A percentile compares a stretch with the other conserved stretches of the same genome.
phyloP scores from a whole-genome alignment of 768 basidiomycete genomes.

The Suillus lakei region DNA sequence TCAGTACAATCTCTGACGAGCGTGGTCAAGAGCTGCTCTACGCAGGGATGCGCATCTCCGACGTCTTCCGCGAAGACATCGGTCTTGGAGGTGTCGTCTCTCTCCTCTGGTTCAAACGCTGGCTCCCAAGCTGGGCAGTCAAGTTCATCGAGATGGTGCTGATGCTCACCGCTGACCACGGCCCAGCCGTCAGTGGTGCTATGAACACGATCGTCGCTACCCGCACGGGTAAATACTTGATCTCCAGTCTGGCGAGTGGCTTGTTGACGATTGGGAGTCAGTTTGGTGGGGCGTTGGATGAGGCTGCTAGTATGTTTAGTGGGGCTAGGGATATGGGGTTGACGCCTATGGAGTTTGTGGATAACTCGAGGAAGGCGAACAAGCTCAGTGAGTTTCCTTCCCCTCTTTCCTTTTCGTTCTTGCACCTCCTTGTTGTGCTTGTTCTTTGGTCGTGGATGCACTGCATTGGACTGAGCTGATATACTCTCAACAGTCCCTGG shows the following conservation, averaged over 20 bases:
- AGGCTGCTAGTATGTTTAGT: slow-evolving; percentile 96
- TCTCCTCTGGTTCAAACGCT: slow-evolving; percentile 98
- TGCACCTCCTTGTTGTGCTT: no score
- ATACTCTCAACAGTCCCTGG: slow-evolving; percentile 70
- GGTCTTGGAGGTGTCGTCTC: slow-evolving; percentile 96
- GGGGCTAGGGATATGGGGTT: slow-evolving; percentile 88
- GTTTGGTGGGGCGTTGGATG: slow-evolving; percentile 98
- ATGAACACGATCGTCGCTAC: slow-evolving; percentile 99
- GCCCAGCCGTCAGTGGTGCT: slow-evolving; percentile 96
- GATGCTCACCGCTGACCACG: slow-evolving; percentile 98
- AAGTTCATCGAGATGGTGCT: slow-evolving; percentile 99
- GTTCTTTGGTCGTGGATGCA: no score
- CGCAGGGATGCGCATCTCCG: slow-evolving; percentile 98
- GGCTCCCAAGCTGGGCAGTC: slow-evolving; percentile 87
- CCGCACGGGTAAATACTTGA: slow-evolving; percentile 98
- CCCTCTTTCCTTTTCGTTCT: not conserved
- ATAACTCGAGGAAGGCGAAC: slow-evolving; percentile 89
- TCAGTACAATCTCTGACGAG: slow-evolving; percentile 99
- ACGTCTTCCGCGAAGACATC: slow-evolving; percentile 98
- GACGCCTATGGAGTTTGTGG: slow-evolving; percentile 98
- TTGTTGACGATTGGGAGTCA: slow-evolving; percentile 97
- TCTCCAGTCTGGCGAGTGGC: slow-evolving; percentile 95
- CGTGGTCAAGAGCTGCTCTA: slow-evolving; percentile 98
- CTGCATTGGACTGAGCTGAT: no score
- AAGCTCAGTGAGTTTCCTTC: slow-evolving; percentile 75